Percentiles rank a stretch among this genome's conserved stretches.
phyloP scores from a whole-genome alignment of 805 yeast species.

The Maudiozyma saulgeensis region DNA sequence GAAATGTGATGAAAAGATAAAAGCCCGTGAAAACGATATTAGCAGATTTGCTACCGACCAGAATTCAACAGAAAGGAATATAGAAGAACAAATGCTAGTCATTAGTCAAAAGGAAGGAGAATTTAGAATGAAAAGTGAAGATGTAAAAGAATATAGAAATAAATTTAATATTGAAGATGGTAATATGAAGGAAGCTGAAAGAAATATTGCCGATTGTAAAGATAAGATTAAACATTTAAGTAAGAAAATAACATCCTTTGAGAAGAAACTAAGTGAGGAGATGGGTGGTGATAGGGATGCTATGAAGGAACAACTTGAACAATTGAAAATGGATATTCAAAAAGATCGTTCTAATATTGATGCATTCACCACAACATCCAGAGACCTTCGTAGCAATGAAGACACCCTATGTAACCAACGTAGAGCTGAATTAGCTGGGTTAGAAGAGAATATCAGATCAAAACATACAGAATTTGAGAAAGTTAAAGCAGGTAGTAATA shows the following conservation, averaged over 20 bases:
- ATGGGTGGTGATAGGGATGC: constrained; percentile 25
- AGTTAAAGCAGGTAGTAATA: constrained; percentile 23
- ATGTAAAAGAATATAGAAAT: constrained; percentile 9
- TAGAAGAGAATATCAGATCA: constrained; percentile 9
- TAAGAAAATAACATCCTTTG: constrained; percentile 18
- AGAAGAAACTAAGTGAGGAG: constrained; percentile 20
- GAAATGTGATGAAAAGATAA: constrained; percentile 11
- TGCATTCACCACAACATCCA: constrained; percentile 6
- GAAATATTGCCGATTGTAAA: constrained; percentile 14
- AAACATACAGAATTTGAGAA: constrained; percentile 17
- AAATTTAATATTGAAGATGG: constrained; percentile 16
- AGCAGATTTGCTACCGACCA: constrained; percentile 18
- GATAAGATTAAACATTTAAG: constrained; percentile 13
- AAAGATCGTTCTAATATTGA: constrained; percentile 4
- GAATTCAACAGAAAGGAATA: constrained; percentile 10
- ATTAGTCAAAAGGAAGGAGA: constrained; percentile 14
- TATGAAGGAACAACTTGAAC: constrained; percentile 13
- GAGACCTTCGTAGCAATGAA: constrained; percentile 15
- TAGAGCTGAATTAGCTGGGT: constrained; percentile 6
- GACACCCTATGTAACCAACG: constrained; percentile 6
- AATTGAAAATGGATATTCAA: constrained; percentile 8
- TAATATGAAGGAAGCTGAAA: constrained; percentile 15
- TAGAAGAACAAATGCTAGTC: constrained; percentile 8
- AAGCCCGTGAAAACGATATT: constrained; percentile 21
- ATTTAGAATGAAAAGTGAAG: constrained; percentile 12